Conservation (phyloP, 139 green algal genomes). For the Nannochloris sp. region DNA sequence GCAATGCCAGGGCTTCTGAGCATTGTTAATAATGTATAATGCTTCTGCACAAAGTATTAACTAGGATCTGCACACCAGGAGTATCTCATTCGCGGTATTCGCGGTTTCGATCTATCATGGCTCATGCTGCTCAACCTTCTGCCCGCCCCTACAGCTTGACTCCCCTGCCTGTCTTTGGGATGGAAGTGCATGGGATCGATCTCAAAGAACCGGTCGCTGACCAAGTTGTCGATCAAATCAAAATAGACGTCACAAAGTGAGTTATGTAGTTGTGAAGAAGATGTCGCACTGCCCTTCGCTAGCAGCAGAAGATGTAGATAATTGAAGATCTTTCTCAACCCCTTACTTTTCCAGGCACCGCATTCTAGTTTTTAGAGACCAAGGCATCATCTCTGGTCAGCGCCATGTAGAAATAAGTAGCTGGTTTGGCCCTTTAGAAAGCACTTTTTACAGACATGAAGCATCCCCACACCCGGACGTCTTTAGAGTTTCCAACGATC, state of each 20-base stretch:
- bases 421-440: constrained; percentile 41
- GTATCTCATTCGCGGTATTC: no score
- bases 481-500: constrained; percentile 43
- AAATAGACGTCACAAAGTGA: constrained; percentile 17
- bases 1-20: no score
- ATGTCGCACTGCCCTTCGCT: no score
- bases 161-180: not conserved
- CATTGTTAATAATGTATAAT: no score
- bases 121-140: no score
- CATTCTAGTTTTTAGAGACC: constrained; percentile 37
- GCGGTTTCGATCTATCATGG: no score
- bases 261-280: no score
- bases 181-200: constrained; percentile 9
- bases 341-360: constrained; percentile 23
- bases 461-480: constrained; percentile 36
- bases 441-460: constrained; percentile 46
- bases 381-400: constrained; percentile 30
- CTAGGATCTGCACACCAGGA: no score
- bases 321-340: not conserved
- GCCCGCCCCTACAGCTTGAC: not conserved
- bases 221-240: constrained; percentile 3
- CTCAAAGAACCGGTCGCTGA: constrained; percentile 5
- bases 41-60: no score
- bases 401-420: constrained; percentile 36
- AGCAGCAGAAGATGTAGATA: not conserved